These are phyloP conservation scores for Saccharomycopsis schoenii DNA, from an alignment of 805 yeast species.

Conservation along the genomic window DNA sequence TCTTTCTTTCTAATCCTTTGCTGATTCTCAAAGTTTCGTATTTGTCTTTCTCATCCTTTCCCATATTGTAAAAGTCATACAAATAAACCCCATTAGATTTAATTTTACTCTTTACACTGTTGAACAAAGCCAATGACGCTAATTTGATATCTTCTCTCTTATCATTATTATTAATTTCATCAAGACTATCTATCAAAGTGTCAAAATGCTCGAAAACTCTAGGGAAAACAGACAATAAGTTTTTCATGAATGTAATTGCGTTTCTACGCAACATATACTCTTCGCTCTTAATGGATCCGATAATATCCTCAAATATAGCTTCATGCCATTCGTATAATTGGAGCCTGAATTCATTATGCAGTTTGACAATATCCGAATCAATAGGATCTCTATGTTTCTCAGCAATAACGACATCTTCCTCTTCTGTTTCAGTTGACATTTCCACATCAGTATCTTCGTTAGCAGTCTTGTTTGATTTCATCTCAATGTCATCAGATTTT, in stretches of 20 bases:
- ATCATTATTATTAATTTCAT: conserved; percentile 42
- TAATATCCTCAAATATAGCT: conserved; percentile 34
- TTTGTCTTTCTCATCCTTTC: conserved; percentile 32
- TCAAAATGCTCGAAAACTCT: conserved; percentile 58
- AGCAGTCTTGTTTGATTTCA: not conserved
- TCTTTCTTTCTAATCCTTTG: conserved; percentile 12
- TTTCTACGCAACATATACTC: conserved; percentile 77
- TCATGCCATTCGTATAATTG: conserved; percentile 46
- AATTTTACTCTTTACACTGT: conserved; percentile 46
- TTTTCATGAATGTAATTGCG: conserved; percentile 67
- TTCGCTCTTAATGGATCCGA: conserved; percentile 33
- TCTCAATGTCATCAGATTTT: not conserved
- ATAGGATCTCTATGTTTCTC: conserved; percentile 21
- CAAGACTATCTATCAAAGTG: conserved; percentile 36
- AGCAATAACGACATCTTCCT: not conserved
- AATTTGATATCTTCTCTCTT: conserved; percentile 70
- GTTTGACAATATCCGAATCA: conserved; percentile 4
- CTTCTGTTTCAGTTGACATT: not conserved
- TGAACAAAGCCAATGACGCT: conserved; percentile 63
- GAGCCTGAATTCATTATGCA: conserved; percentile 2
- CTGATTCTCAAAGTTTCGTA: conserved; percentile 21
- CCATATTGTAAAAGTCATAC: conserved; percentile 48
- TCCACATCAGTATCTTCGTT: not conserved
- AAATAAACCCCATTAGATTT: conserved; percentile 39
- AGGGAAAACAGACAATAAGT: conserved; percentile 55